Percentiles rank a stretch among this genome's conserved stretches.
Evolutionary conservation across 495 filamentous ascomycete genomes (phyloP).

Genomic region (Choiromyces venosus): DNA sequence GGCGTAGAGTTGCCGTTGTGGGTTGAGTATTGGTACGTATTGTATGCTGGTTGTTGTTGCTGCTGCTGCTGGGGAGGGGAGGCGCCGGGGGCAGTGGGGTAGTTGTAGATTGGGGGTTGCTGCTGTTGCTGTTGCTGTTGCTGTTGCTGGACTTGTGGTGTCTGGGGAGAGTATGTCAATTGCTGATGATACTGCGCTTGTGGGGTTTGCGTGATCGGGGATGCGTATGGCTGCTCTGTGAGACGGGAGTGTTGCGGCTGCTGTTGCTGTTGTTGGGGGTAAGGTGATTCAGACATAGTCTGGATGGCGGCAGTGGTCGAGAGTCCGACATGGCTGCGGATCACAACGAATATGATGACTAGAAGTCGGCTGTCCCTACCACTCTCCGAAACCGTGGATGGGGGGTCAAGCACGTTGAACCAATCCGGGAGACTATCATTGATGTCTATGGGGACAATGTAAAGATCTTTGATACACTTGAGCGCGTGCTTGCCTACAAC

Average conservation of each 20-base stretch:
- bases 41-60: conserved; percentile 24
- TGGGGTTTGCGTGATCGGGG: conserved; percentile 14
- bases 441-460: conserved; percentile 39
- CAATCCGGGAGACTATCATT: conserved; percentile 40
- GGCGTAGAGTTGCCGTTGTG: conserved; percentile 18
- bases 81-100: conserved; percentile 20
- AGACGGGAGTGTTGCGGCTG: conserved; percentile 10
- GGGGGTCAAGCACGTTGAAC: conserved; percentile 40
- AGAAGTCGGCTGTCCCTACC: conserved; percentile 27
- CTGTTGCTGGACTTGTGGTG: conserved; percentile 16
- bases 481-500: conserved; percentile 39
- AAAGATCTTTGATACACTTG: conserved; percentile 40
- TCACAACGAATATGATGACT: conserved; percentile 40
- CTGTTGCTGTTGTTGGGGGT: conserved; percentile 18
- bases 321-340: conserved; percentile 32
- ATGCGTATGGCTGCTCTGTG: conserved; percentile 34
- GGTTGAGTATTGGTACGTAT: conserved; percentile 12
- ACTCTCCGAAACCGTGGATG: conserved; percentile 28
- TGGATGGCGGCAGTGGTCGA: conserved; percentile 10
- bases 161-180: conserved; percentile 22
- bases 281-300: conserved; percentile 16
- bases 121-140: conserved; percentile 31
- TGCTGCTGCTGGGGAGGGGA: conserved; percentile 23
- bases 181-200: conserved; percentile 20
- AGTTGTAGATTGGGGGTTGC: conserved; percentile 15